Conservation (phyloP, 768 basidiomycete genomes). For the Leccinum truebloodii region DNA sequence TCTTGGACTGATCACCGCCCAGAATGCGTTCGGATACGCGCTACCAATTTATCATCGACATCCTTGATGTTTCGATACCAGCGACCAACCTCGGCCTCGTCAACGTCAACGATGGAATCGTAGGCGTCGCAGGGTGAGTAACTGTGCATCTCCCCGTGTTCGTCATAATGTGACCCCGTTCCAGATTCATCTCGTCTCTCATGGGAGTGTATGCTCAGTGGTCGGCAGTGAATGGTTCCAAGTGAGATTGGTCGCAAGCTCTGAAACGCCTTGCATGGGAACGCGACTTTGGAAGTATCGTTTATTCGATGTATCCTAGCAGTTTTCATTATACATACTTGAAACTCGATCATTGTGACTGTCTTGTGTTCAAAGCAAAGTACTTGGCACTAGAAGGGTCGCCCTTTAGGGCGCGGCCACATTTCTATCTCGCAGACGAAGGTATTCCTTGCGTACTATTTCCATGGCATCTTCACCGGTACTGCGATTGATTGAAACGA, state of each 20-base stretch:
- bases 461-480: constrained; percentile 78
- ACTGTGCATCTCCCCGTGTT: constrained; percentile 8
- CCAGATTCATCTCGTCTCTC: constrained; percentile 67
- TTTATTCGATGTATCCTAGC: constrained; percentile 12
- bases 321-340: not conserved
- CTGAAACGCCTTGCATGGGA: not conserved
- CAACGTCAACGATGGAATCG: constrained; percentile 77
- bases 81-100: constrained; percentile 77
- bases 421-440: constrained; percentile 56
- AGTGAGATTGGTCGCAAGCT: constrained; percentile 28
- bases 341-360: not conserved
- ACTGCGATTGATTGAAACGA: constrained; percentile 36
- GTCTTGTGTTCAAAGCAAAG: not conserved
- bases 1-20: constrained; percentile 16
- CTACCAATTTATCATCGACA: constrained; percentile 82
- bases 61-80: constrained; percentile 88
- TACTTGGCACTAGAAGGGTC: not conserved
- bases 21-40: constrained; percentile 67
- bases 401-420: constrained; percentile 2
- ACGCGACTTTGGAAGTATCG: not conserved
- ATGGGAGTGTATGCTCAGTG: constrained; percentile 72
- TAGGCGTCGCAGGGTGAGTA: constrained; percentile 84
- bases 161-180: constrained; percentile 7
- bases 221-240: constrained; percentile 48
- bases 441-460: constrained; percentile 66